Evolutionary conservation across 768 basidiomycete species (phyloP).

Genomic region (Rubroboletus pulcherrimus): DNA sequence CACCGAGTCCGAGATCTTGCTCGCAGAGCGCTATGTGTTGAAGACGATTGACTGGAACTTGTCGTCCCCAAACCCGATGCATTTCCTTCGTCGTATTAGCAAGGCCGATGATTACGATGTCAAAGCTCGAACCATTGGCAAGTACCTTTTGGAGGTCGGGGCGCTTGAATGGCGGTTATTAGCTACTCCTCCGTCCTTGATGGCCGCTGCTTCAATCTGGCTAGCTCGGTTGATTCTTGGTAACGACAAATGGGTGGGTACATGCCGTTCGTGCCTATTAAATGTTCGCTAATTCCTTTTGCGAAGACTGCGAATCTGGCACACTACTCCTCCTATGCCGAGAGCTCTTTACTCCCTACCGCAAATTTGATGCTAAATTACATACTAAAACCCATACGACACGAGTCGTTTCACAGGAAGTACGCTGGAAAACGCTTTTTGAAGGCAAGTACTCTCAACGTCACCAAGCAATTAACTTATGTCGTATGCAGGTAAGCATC

Average conservation of each 20-base stretch:
- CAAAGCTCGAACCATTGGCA: constrained; percentile 80
- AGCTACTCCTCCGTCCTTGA: constrained; percentile 64
- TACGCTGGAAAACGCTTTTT: constrained; percentile 81
- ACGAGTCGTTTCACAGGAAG: constrained; percentile 84
- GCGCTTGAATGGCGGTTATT: constrained; percentile 80
- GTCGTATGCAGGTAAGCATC: constrained; percentile 59
- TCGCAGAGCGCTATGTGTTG: constrained; percentile 86
- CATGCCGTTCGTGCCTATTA: background rate
- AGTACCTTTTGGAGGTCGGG: constrained; percentile 87
- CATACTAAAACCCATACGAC: constrained; percentile 64
- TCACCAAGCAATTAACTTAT: background rate
- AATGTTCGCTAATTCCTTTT: constrained; percentile 11
- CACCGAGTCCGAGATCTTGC: constrained; percentile 74
- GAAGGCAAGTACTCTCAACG: constrained; percentile 50
- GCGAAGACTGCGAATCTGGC: constrained; percentile 75
- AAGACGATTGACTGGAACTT: constrained; percentile 85
- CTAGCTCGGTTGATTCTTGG: constrained; percentile 76
- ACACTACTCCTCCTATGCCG: constrained; percentile 84
- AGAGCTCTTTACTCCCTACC: constrained; percentile 72
- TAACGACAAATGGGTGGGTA: constrained; percentile 81
- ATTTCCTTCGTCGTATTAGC: constrained; percentile 83
- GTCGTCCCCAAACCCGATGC: constrained; percentile 83
- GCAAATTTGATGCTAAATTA: constrained; percentile 90
- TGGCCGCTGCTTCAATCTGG: constrained; percentile 87
- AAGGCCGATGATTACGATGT: constrained; percentile 93